Percentiles rank a stretch among this genome's conserved stretches.
These are phyloP conservation scores for Centaurea solstitialis DNA, from an alignment of 129 eudicot species.

Conservation along the genomic window DNA sequence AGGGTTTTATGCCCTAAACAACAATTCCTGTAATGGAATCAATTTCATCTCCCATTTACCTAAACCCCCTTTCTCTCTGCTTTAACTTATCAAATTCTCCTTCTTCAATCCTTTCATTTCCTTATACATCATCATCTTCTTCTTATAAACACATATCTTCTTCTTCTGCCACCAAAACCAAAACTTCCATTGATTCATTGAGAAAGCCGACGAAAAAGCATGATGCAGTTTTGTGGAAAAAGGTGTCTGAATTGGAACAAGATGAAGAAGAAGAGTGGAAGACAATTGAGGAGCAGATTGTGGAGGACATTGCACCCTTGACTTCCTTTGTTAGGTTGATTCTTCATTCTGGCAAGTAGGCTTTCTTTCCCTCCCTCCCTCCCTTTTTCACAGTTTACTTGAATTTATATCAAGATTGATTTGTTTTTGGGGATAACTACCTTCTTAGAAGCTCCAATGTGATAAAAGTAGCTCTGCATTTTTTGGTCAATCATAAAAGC, in stretches of 20 bases:
- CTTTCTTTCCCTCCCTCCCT: background rate
- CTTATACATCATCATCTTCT: background rate
- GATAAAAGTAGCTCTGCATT: background rate
- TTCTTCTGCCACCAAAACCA: slow-evolving; percentile 29
- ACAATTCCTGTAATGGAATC: slow-evolving; percentile 10
- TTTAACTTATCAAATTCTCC: slow-evolving; percentile 29
- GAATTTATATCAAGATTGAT: background rate
- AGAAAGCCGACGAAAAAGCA: slow-evolving; percentile 48
- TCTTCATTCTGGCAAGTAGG: slow-evolving; percentile 87
- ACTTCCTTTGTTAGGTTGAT: slow-evolving; percentile 81
- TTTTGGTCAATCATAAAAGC: background rate
- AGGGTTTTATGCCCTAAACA: slow-evolving; percentile 4
- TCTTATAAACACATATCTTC: too few relatives aligned
- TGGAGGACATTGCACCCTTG: slow-evolving; percentile 82
- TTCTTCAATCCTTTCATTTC: slow-evolving; percentile 28
- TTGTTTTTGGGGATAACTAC: background rate
- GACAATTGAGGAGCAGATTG: slow-evolving; percentile 52
- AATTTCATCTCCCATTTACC: slow-evolving; percentile 16
- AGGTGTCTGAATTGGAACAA: too few relatives aligned
- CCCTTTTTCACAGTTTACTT: background rate
- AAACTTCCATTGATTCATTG: slow-evolving; percentile 37
- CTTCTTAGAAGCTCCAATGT: background rate
- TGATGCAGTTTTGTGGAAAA: too few relatives aligned
- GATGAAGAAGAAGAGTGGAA: too few relatives aligned
- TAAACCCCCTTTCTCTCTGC: slow-evolving; percentile 24